Conservation (phyloP, 2,329 filamentous ascomycete species). For the Colletotrichum agaves region DNA sequence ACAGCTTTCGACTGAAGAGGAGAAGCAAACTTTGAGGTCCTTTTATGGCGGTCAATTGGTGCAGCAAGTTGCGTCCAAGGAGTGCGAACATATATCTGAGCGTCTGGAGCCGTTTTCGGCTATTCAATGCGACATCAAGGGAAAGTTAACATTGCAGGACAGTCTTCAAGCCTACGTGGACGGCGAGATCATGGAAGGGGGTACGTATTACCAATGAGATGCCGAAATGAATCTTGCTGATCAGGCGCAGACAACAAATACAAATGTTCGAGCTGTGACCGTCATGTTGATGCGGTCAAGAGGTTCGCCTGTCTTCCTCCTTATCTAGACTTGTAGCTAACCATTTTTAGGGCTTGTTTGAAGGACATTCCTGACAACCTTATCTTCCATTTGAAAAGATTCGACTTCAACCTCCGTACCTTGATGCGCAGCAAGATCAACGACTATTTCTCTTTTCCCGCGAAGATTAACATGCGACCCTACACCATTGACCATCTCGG, state of each 20-base stretch:
- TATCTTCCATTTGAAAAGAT: conserved; percentile 93
- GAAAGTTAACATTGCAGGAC: conserved; percentile 83
- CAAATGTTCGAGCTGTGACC: conserved; percentile 90
- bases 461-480: conserved; percentile 83
- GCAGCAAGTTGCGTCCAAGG: conserved; percentile 94
- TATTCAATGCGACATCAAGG: conserved; percentile 96
- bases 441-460: conserved; percentile 90
- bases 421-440: conserved; percentile 93
- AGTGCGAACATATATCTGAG: conserved; percentile 94
- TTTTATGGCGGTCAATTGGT: conserved; percentile 94
- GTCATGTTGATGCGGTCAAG: conserved; percentile 93
- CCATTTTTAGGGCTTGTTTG: conserved; percentile 76
- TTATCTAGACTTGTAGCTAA: conserved; percentile 8
- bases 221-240: not conserved
- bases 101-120: conserved; percentile 90
- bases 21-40: conserved; percentile 78
- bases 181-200: conserved; percentile 95
- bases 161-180: conserved; percentile 96
- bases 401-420: conserved; percentile 82
- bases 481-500: conserved; percentile 90
- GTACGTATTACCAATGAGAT: conserved; percentile 50
- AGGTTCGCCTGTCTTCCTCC: conserved; percentile 58
- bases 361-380: conserved; percentile 94
- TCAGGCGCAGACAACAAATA: conserved; percentile 85
- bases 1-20: conserved; percentile 75